Percentiles rank a stretch among this genome's conserved stretches.
phyloP scores from a whole-genome alignment of 2,329 filamentous ascomycete genomes.

The Sporothrix luriei region DNA sequence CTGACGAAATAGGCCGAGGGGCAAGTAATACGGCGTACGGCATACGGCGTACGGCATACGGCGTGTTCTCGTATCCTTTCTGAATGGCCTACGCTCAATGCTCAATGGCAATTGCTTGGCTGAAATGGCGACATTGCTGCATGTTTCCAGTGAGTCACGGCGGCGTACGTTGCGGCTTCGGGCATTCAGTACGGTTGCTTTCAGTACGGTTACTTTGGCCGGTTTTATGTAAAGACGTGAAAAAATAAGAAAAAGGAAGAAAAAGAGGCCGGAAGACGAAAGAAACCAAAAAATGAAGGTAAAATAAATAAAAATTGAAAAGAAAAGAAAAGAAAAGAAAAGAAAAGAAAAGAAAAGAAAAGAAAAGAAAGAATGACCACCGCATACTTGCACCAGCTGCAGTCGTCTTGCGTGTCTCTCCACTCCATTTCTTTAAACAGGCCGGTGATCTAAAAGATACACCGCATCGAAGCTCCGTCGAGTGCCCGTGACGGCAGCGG shows the following conservation, averaged over 20 bases:
- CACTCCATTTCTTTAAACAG: too few relatives aligned
- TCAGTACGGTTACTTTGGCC: too few relatives aligned
- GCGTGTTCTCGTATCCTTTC: too few relatives aligned
- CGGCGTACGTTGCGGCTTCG: neutral
- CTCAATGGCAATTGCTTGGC: neutral
- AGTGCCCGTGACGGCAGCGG: too few relatives aligned
- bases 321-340: neutral
- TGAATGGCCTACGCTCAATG: too few relatives aligned
- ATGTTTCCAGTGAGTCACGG: neutral
- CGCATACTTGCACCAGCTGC: neutral
- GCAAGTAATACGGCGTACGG: too few relatives aligned
- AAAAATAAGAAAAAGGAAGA: neutral
- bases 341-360: neutral
- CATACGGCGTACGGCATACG: too few relatives aligned
- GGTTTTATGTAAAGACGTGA: too few relatives aligned
- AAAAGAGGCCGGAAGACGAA: neutral
- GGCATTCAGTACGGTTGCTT: too few relatives aligned
- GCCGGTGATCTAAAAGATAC: too few relatives aligned
- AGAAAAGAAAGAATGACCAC: neutral
- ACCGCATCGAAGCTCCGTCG: too few relatives aligned
- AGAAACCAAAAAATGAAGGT: neutral
- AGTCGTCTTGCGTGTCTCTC: neutral
- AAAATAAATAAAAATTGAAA: neutral
- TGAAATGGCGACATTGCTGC: slow-evolving; percentile 16
- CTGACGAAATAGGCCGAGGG: too few relatives aligned